Evolutionary conservation across 805 yeast species (phyloP), one percentile per base, ranked within the genome.

Genomic region (Wickerhamomyces kurtzmanii): DNA sequence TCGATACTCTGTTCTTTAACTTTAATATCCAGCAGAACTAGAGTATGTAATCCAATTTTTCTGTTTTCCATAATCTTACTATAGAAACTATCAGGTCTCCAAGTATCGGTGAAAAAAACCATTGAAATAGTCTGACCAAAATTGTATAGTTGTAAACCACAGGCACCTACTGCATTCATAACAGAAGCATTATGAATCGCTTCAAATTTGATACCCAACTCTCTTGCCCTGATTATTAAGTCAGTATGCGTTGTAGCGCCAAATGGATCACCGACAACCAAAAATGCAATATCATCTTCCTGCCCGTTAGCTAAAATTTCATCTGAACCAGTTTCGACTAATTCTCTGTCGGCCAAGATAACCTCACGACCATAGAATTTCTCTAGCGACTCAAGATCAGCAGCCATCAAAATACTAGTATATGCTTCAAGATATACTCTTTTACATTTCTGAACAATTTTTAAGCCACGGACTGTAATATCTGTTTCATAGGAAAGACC

Each of bases 211-310:
- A 91, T 84, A 3, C 73, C 73, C 34, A 76, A 64, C 53, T 82
- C 95, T 42, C 94, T 71, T 24, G 98, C 97, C 47, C 98, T 67
- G 34, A 89, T 69, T 23, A 87, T 84, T 37, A 89, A 65, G 58
- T 91, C 98, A 0, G 96, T 85, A 57, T 89, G 98, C 1, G 98
- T 89, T 5, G 98, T 89, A 18, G 98, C 98, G 19, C 98, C 98
- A 49, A 85, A 89, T 19, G 89, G 94, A 53, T 89, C 98, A 20
- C 98, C 98, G 16, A 89, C 98, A 13, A 91, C 98, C 38, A 91
- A 64, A 42, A 89, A 86, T 0, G 96, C 97, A 50, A 89, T 68
- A 49, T 91, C 96, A 31, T 80, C 89, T 14, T 56, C 63, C 18
- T 80, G 71, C 2, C 93, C 96, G 34, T 72, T 75, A 13, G 62